Base-by-base conservation (phyloP, 768 basidiomycete species). In the Psilocybe tampanensis region DNA sequence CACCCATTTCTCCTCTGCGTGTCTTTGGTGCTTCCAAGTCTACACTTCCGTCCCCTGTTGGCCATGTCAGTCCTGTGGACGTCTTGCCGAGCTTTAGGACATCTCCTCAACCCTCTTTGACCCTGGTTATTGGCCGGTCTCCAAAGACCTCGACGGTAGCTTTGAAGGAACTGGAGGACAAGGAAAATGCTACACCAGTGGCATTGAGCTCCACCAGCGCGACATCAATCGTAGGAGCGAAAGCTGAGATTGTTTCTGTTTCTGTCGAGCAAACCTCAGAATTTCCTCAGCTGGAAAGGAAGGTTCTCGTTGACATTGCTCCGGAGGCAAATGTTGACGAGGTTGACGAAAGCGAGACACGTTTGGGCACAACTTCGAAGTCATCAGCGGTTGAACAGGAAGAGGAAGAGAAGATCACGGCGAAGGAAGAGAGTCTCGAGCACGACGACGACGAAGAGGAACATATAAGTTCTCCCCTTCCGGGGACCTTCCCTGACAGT, bases 401-500 rank as follows among this genome's bases (percentile, higher is more conserved):
- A 39, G 7, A 23, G n/a, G 23, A 42, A 21, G 33, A 48, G 18
- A 26, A 44, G 15, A 23, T 49, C 22, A 29, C 29, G 29, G 29
- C 12, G 4, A 13, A 39, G 36, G 47, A 49, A n/a, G 39, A 41
- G 17, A 42, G 51, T 36, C 32, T 39, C 13, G 21, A 39, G 18
- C 34, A 11, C n/a, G 36, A 53, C 8, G 29, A 24, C 33, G n/a
- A 29, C 15, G 42, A 12, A 18, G 44, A 52, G 48, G 55, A 61
- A 47, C 58, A 59, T 3, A 61, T 64, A 29, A 29, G 29, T 26
- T 61, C 64, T 8, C 62, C 70, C 8, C 59, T 73, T 4, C 70
- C 72, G 12, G 72, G 69, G 7, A 56, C 70, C 5, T 72, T 72
- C 66, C 68, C 66, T 21, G 67, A 64, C 15, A 51, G 54, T 11